These are phyloP conservation scores for Fusarium longipes DNA, from an alignment of 2,329 filamentous ascomycete genomes.

Conservation along the genomic window DNA sequence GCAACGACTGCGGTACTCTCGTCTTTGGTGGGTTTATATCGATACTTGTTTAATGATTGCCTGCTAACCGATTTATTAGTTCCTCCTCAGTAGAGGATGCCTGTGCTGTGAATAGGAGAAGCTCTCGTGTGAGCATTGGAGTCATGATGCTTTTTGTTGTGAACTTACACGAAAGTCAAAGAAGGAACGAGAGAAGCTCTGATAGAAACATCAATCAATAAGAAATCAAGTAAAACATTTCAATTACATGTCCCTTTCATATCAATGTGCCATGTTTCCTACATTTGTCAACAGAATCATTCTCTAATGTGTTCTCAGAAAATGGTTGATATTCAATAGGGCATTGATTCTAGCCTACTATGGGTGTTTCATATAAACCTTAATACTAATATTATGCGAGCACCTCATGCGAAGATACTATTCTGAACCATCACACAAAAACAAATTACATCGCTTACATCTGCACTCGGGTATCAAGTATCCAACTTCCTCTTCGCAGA, in stretches of 20 bases:
- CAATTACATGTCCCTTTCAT: rapidly evolving
- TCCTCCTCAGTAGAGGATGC: not conserved
- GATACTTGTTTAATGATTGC: rapidly evolving
- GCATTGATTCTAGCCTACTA: too few relatives aligned
- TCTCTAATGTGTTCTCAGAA: not conserved
- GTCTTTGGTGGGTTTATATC: constrained; percentile 27
- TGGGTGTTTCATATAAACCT: too few relatives aligned
- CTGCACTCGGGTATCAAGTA: constrained; percentile 2
- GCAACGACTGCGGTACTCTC: constrained; percentile 61
- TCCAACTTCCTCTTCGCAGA: constrained; percentile 31
- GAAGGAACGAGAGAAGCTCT: too few relatives aligned
- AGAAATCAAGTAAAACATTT: constrained; percentile 15
- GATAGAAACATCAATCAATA: not conserved
- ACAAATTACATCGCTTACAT: not conserved
- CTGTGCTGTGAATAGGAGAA: too few relatives aligned
- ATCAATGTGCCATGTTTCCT: too few relatives aligned
- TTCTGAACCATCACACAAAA: not conserved
- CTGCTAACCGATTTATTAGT: constrained; percentile 8
- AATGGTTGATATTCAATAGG: too few relatives aligned
- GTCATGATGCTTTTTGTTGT: too few relatives aligned
- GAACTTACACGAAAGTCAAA: too few relatives aligned
- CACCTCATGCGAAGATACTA: too few relatives aligned
- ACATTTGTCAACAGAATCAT: too few relatives aligned
- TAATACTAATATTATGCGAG: too few relatives aligned
- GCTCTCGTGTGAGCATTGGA: too few relatives aligned